phyloP scores from a whole-genome alignment of 129 eudicot genomes.

The Mikania micrantha region DNA sequence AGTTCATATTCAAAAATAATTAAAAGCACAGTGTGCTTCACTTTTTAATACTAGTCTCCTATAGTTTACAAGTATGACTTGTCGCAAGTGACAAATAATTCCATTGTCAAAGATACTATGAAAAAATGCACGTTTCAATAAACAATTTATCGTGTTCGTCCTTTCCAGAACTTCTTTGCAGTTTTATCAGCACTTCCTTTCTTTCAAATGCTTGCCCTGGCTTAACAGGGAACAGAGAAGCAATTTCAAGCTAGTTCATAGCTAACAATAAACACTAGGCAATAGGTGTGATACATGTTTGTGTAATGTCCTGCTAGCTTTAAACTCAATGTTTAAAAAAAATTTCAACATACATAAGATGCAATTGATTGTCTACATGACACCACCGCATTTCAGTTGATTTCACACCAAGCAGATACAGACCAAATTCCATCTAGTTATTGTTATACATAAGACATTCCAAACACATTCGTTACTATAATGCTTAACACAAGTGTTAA shows the following conservation, averaged over 20 bases:
- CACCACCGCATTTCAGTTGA: slow-evolving; percentile 4
- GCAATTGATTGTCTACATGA: slow-evolving; percentile 18
- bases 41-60: not conserved
- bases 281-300: not conserved
- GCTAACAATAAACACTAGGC: not conserved
- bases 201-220: slow-evolving; percentile 6
- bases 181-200: not conserved
- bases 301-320: too few species aligned
- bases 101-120: not conserved
- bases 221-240: not conserved
- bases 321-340: not conserved
- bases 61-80: not conserved
- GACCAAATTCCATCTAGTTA: not conserved
- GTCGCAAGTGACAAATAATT: not conserved
- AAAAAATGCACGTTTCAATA: slow-evolving; percentile 1
- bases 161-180: not conserved
- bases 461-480: not conserved
- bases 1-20: not conserved
- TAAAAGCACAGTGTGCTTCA: not conserved
- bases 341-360: slow-evolving; percentile 4
- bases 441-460: slow-evolving; percentile 2
- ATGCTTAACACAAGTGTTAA: not conserved
- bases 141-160: not conserved
- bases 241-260: slow-evolving; percentile 6
- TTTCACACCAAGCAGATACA: not conserved